Conservation (phyloP, 1,139 yeast genomes). For the Candida glucosophila region DNA sequence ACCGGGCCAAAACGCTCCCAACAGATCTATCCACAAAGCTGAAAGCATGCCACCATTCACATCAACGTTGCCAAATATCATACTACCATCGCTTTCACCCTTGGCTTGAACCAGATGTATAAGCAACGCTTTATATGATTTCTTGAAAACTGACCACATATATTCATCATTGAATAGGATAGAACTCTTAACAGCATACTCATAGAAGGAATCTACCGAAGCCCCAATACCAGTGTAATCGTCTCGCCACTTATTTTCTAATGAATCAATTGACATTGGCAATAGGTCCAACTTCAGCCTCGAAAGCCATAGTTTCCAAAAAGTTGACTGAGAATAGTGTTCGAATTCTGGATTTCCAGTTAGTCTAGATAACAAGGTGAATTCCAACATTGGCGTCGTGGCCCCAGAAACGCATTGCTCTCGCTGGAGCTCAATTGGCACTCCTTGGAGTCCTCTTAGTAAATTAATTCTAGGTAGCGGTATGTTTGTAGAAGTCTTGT, state of each 20-base stretch:
- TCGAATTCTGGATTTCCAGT: conserved; percentile 73
- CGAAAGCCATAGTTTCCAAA: conserved; percentile 62
- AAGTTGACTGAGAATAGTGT: conserved; percentile 50
- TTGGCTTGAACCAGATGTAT: conserved; percentile 34
- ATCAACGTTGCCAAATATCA: conserved; percentile 59
- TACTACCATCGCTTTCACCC: conserved; percentile 32
- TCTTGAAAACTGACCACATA: conserved; percentile 52
- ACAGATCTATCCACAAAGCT: conserved; percentile 73
- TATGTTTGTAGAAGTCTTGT: conserved; percentile 47
- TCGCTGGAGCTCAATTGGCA: conserved; percentile 31
- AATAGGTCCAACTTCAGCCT: conserved; percentile 55
- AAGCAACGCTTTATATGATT: conserved; percentile 51
- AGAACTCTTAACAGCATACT: conserved; percentile 73
- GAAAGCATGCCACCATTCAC: conserved; percentile 40
- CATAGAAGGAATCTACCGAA: conserved; percentile 87
- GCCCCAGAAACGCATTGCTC: conserved; percentile 89
- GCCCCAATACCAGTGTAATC: conserved; percentile 80
- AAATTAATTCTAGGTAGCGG: conserved; percentile 73
- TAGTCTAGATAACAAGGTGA: conserved; percentile 61
- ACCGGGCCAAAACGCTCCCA: conserved; percentile 87
- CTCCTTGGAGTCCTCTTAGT: conserved; percentile 37
- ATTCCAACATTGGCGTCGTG: conserved; percentile 72
- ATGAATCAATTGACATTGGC: conserved; percentile 72
- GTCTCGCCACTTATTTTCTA: conserved; percentile 48
- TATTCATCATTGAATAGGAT: conserved; percentile 62